These are phyloP conservation scores for Aureobasidium melanogenum DNA, from an alignment of 2,329 filamentous ascomycete genomes.

Conservation along the genomic window DNA sequence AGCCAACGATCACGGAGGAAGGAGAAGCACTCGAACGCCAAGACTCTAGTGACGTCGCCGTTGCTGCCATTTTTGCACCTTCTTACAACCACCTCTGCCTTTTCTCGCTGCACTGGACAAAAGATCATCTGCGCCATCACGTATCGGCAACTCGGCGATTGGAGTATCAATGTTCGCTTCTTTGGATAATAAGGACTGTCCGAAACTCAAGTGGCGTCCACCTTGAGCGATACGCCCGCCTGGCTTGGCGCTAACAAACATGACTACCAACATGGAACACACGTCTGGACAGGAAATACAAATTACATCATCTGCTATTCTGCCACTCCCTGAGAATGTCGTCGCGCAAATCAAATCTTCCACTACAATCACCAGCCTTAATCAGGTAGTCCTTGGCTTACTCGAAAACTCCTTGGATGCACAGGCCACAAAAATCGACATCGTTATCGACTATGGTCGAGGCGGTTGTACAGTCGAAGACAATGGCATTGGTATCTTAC, in stretches of 20 bases:
- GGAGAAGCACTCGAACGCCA: background rate
- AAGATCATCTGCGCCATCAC: background rate
- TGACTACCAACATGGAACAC: background rate
- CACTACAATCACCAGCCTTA: slow-evolving; percentile 65
- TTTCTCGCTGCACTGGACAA: background rate
- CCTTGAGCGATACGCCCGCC: background rate
- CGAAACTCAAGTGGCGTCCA: slow-evolving; percentile 5
- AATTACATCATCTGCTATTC: background rate
- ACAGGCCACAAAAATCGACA: slow-evolving; percentile 55
- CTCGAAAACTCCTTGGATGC: slow-evolving; percentile 82
- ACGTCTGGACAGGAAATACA: background rate
- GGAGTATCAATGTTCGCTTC: background rate
- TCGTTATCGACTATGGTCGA: slow-evolving; percentile 64
- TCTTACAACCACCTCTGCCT: background rate
- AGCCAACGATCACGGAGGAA: background rate
- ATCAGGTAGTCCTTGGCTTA: slow-evolving; percentile 61
- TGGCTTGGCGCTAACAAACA: background rate
- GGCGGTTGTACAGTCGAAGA: slow-evolving; percentile 78
- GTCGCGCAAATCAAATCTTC: slow-evolving; percentile 78
- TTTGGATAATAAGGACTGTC: background rate
- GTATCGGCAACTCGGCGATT: background rate
- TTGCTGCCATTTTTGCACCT: background rate
- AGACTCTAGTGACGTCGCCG: background rate
- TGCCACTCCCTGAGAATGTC: slow-evolving; percentile 59
- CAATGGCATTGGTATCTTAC: slow-evolving; percentile 68